Evolutionary conservation across 2,329 filamentous ascomycete genomes (phyloP), one percentile per base, ranked within the genome.

Genomic region (Colletotrichum spinosum): DNA sequence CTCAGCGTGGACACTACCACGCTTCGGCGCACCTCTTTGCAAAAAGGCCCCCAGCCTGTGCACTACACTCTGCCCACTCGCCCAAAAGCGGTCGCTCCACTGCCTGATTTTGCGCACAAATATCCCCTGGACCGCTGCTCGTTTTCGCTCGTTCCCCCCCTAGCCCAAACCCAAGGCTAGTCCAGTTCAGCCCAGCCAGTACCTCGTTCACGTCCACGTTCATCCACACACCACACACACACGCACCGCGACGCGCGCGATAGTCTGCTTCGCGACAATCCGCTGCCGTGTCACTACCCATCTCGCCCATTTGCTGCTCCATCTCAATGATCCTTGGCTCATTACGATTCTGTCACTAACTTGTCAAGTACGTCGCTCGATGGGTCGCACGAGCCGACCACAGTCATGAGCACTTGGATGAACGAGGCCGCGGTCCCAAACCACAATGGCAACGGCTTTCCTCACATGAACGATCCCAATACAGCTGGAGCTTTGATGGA

Each of bases 351-450:
- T 73, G 78, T 80, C 74, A 77, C 80, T 83, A 78, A 85, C 82
- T 73, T 76, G 74, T 75, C 72, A 73, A 74, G 80, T 78, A 74
- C 25, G 77, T 78, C 65, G 68, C 72, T 74, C 75, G 78, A 83
- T 83, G 81, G 81, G 82, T 81, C 76, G 74, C 77, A 76, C 73
- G 77, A 76, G 77, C 81, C 77, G 75, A 73, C 75, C 77, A 78
- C 79, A 80, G 85, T 85, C 83, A 90, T 90, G 88, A 90, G 85
- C 83, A 86, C 87, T 82, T 90, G 88, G 88, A 89, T 90, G 84
- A 90, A 90, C 80, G 88, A 91, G 79, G 83, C 88, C 80, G 84
- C 84, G 78, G 83, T 88, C 81, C 85, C 86, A 73, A 90, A 88
- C 79, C 87, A 90, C 80, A 89, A 90, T 89, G 87, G 87, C 83